phyloP scores from a whole-genome alignment of 495 filamentous ascomycete genomes.

The Penicillium lividum region DNA sequence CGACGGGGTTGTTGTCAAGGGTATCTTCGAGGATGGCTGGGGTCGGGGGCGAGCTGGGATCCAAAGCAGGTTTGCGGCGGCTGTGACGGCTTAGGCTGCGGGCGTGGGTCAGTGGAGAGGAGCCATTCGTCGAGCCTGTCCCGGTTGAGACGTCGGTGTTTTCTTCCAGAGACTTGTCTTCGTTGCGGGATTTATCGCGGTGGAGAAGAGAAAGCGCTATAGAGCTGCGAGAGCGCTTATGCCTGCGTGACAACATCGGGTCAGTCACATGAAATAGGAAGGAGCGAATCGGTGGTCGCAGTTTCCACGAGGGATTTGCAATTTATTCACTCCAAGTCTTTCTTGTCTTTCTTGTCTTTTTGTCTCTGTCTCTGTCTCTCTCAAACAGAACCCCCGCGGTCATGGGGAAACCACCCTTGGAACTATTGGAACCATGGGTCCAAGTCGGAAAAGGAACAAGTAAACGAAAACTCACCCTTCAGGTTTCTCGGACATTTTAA shows the following conservation, averaged over 20 bases:
- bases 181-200: constrained; percentile 54
- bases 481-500: constrained; percentile 27
- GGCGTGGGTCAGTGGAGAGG: constrained; percentile 27
- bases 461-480: constrained; percentile 27
- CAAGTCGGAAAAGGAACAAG: not conserved
- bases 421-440: constrained; percentile 24
- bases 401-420: not conserved
- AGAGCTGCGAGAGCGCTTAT: constrained; percentile 56
- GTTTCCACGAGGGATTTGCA: not conserved
- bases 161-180: constrained; percentile 36
- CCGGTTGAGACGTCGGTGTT: constrained; percentile 32
- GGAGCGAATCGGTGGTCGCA: not conserved
- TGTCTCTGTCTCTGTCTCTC: not conserved
- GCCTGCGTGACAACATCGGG: constrained; percentile 40
- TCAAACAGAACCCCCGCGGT: not conserved
- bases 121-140: constrained; percentile 31
- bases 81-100: constrained; percentile 37
- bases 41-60: constrained; percentile 21
- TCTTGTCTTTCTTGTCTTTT: not conserved
- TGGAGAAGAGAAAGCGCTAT: constrained; percentile 53
- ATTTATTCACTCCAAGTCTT: too few species aligned
- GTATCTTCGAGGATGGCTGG: constrained; percentile 31
- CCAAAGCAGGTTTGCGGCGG: constrained; percentile 27
- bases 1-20: constrained; percentile 28
- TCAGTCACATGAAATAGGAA: constrained; percentile 21